Evolutionary conservation across 129 eudicot genomes (phyloP), one percentile per base, ranked within the genome.

Genomic region (Flaveria bidentis): DNA sequence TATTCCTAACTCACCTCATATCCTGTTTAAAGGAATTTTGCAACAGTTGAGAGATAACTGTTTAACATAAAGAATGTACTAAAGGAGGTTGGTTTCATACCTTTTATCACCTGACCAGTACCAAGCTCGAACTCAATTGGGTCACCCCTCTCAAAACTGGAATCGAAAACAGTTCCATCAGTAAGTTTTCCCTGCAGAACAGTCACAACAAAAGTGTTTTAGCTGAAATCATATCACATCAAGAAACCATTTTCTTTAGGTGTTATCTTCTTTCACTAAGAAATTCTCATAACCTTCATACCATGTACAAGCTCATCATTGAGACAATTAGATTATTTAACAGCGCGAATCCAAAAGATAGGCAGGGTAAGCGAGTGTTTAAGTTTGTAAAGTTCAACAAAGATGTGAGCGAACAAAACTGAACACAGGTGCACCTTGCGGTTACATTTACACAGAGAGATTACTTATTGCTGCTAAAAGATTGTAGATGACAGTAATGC

Each of bases 121-220:
- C 99, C 99, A 82, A 95, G 97, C 82, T 86, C 90, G 68, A 95
- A 95, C 64, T 87, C 99, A 72, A 95, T 95, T 53, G 99, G 99
- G 79, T 95, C 99, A 77, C 96, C 96, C 80, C 99, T 87, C 80
- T 95, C 99, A 72, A 82, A 95, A 83, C 99, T 95, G 82, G 99
- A 95, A 77, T 95, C 99, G 30, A 95, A 95, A 11, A 95, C 97
- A 70, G 97, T 95, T 84, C 97, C 99, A 86, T 95, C 99, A 30
- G 97, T 95, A 46, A 95, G 99, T 81, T 86, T 84, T 26, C 99
- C 99, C 99, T 95, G 91, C 76, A 87, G 82, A 61, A 23, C 23
- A 60, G 81, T 55, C 25, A 23, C 18, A 51, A 51, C 46, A 60
- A 16, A 69, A 10, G 36, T 75, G 22, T 23, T 39, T 36, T 56